A percentile compares a stretch with the other conserved stretches of the same genome.
Conservation (phyloP, 495 filamentous ascomycete species). For the Talaromyces borbonicus region DNA sequence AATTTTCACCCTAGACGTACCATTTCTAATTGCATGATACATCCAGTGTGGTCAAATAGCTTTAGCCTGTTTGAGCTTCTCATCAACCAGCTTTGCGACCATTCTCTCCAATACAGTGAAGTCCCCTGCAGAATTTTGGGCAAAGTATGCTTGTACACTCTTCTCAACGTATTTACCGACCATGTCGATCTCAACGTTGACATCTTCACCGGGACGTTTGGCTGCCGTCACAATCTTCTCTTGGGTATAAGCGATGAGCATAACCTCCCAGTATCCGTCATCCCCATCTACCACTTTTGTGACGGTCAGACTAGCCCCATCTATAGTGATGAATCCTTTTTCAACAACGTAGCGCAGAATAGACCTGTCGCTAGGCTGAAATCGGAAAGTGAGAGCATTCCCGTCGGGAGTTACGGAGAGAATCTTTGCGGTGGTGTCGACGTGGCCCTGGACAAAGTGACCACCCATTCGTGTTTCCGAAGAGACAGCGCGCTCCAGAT, state of each 20-base stretch:
- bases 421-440: conserved; percentile 77
- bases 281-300: conserved; percentile 63
- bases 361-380: conserved; percentile 54
- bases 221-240: conserved; percentile 75
- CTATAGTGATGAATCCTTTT: conserved; percentile 93
- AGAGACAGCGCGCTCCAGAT: conserved; percentile 87
- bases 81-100: conserved; percentile 68
- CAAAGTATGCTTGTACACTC: conserved; percentile 55
- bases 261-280: conserved; percentile 90
- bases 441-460: conserved; percentile 78
- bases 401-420: conserved; percentile 61
- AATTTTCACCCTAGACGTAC: too few species aligned
- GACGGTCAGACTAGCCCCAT: conserved; percentile 93
- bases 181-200: conserved; percentile 98
- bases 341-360: conserved; percentile 82
- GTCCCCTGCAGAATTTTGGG: conserved; percentile 38
- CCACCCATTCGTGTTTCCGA: conserved; percentile 77
- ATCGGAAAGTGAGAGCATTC: conserved; percentile 77
- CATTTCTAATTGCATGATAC: too few species aligned
- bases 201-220: conserved; percentile 74
- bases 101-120: conserved; percentile 72
- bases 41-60: conserved; percentile 3
- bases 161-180: conserved; percentile 99
- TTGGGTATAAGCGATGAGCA: conserved; percentile 98
- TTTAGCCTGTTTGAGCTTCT: conserved; percentile 44